Evolutionary conservation across 2,329 filamentous ascomycete species (phyloP).

Genomic region (Penicillium occitanis): DNA sequence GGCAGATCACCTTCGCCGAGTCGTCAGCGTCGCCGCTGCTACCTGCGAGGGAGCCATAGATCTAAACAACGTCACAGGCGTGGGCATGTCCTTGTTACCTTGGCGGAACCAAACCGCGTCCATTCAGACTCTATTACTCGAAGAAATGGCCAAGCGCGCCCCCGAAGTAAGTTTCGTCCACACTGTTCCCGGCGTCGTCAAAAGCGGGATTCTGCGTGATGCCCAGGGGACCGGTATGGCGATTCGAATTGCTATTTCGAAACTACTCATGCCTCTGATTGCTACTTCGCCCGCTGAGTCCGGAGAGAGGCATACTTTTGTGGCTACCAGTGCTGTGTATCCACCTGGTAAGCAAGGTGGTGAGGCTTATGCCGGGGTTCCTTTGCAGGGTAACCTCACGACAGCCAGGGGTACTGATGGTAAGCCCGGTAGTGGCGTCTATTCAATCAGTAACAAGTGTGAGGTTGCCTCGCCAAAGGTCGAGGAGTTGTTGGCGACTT

Average conservation of each 20-base stretch:
- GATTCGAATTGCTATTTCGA: neutral
- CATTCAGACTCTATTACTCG: slow-evolving; percentile 52
- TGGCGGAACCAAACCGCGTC: slow-evolving; percentile 48
- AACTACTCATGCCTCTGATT: neutral
- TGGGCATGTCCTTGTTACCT: slow-evolving; percentile 39
- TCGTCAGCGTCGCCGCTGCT: slow-evolving; percentile 56
- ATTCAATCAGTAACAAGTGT: neutral
- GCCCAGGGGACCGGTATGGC: neutral
- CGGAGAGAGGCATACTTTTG: neutral
- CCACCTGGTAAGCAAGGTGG: neutral
- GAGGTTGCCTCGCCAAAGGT: slow-evolving; percentile 10
- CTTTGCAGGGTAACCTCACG: no score
- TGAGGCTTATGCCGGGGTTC: no score
- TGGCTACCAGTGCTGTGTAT: neutral
- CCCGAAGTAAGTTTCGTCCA: slow-evolving; percentile 52
- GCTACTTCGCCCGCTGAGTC: neutral
- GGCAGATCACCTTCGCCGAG: slow-evolving; percentile 52
- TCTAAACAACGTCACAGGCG: slow-evolving; percentile 48
- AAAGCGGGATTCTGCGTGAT: slow-evolving; percentile 42
- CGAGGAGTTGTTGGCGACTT: neutral
- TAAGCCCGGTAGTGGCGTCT: slow-evolving; percentile 8
- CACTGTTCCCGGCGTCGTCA: slow-evolving; percentile 49
- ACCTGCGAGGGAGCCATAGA: slow-evolving; percentile 55
- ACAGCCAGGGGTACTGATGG: slow-evolving; percentile 11
- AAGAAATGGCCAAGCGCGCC: slow-evolving; percentile 49